Percentiles rank a stretch among this genome's conserved stretches.
phyloP scores from a whole-genome alignment of 805 yeast species.

The Barnettozyma wickerhamii region DNA sequence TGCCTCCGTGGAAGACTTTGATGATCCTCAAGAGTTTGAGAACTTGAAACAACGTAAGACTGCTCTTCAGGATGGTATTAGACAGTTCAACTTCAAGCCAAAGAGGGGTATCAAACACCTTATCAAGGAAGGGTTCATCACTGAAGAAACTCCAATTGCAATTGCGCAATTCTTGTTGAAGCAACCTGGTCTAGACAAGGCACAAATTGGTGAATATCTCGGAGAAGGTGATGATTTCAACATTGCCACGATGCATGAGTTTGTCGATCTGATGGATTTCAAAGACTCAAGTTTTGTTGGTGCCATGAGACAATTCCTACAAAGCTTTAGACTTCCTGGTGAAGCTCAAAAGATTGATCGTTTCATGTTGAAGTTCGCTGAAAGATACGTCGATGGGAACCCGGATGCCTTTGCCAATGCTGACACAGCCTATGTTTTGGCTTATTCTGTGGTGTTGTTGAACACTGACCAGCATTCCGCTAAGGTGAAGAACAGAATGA shows the following conservation, averaged over 20 bases:
- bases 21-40: constrained; percentile 83
- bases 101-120: constrained; percentile 69
- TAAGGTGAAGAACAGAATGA: constrained; percentile 84
- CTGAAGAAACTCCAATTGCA: constrained; percentile 53
- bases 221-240: constrained; percentile 85
- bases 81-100: constrained; percentile 80
- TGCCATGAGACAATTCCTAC: constrained; percentile 80
- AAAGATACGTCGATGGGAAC: constrained; percentile 82
- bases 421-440: constrained; percentile 87
- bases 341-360: constrained; percentile 98
- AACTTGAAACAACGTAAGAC: constrained; percentile 78
- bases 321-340: constrained; percentile 91
- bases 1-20: constrained; percentile 37
- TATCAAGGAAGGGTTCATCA: constrained; percentile 58
- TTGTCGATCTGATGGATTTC: constrained; percentile 86
- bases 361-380: constrained; percentile 95
- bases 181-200: constrained; percentile 75
- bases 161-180: constrained; percentile 74
- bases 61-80: constrained; percentile 70
- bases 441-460: constrained; percentile 87
- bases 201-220: constrained; percentile 82
- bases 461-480: constrained; percentile 93
- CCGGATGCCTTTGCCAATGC: constrained; percentile 88
- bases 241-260: constrained; percentile 85
- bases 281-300: constrained; percentile 66